These are phyloP conservation scores for Fusarium domesticum DNA, from an alignment of 2,329 filamentous ascomycete species.

Conservation along the genomic window DNA sequence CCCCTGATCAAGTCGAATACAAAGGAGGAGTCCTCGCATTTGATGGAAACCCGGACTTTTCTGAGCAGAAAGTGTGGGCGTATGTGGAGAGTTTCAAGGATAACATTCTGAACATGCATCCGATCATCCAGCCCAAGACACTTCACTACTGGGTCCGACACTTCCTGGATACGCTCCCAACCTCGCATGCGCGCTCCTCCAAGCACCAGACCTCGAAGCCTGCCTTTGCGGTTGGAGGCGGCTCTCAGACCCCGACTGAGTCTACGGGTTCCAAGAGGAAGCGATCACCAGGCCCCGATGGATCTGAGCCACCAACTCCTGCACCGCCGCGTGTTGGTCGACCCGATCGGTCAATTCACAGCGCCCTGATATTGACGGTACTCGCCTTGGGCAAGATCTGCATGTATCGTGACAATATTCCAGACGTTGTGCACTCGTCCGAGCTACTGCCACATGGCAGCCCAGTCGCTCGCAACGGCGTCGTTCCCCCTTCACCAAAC, in stretches of 20 bases:
- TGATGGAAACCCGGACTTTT: slow-evolving; percentile 55
- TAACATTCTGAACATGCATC: slow-evolving; percentile 64
- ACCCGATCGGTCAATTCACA: slow-evolving; percentile 67
- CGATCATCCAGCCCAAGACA: slow-evolving; percentile 54
- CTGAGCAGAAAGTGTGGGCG: slow-evolving; percentile 46
- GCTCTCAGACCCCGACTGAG: slow-evolving; percentile 27
- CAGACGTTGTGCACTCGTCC: slow-evolving; percentile 50
- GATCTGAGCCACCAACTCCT: slow-evolving; percentile 33
- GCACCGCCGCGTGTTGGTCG: slow-evolving; percentile 41
- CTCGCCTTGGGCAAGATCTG: slow-evolving; percentile 87
- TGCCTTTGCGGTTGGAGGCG: slow-evolving; percentile 33
- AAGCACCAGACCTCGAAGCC: slow-evolving; percentile 32
- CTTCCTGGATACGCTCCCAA: slow-evolving; percentile 50
- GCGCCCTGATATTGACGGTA: slow-evolving; percentile 77
- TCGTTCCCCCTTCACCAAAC: slow-evolving; percentile 49
- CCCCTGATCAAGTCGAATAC: slow-evolving; percentile 41
- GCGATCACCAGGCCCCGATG: slow-evolving; percentile 46
- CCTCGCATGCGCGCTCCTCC: slow-evolving; percentile 25
- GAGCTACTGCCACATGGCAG: slow-evolving; percentile 36
- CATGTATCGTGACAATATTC: slow-evolving; percentile 50
- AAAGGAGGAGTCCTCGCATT: slow-evolving; percentile 37
- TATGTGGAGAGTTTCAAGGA: slow-evolving; percentile 58
- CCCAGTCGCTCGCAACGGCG: slow-evolving; percentile 45
- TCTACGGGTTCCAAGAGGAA: slow-evolving; percentile 51
- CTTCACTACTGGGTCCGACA: slow-evolving; percentile 52